Percentiles rank a stretch among this genome's conserved stretches.
These are phyloP conservation scores for Arthrobotrys iridis DNA, from an alignment of 2,329 filamentous ascomycete species.

Conservation along the genomic window DNA sequence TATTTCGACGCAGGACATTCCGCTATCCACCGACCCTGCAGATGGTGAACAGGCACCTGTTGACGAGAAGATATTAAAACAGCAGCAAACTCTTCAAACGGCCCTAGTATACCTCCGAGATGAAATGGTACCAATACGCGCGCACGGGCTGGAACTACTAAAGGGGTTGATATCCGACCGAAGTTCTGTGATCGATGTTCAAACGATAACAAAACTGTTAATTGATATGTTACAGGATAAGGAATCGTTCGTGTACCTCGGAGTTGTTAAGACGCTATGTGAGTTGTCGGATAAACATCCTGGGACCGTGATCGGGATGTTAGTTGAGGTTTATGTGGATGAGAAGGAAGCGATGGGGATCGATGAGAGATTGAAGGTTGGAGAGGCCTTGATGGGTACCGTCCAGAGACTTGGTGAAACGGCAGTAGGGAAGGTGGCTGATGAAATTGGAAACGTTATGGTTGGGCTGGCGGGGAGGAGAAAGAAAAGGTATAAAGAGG, in stretches of 20 bases:
- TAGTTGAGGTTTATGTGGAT: slow-evolving; percentile 76
- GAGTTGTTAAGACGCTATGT: slow-evolving; percentile 73
- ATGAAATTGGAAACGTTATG: slow-evolving; percentile 69
- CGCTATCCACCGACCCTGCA: neutral
- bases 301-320: slow-evolving; percentile 70
- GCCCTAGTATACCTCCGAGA: slow-evolving; percentile 73
- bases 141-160: slow-evolving; percentile 72
- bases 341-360: slow-evolving; percentile 65
- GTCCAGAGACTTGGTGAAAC: slow-evolving; percentile 70
- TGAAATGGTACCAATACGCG: slow-evolving; percentile 73
- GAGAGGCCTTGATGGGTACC: slow-evolving; percentile 73
- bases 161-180: slow-evolving; percentile 68
- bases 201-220: slow-evolving; percentile 71
- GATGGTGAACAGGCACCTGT: slow-evolving; percentile 56
- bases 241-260: slow-evolving; percentile 77
- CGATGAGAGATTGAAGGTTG: slow-evolving; percentile 60
- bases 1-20: slow-evolving; percentile 55
- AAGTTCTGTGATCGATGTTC: slow-evolving; percentile 73
- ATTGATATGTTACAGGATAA: slow-evolving; percentile 72
- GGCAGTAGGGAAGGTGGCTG: slow-evolving; percentile 68
- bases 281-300: slow-evolving; percentile 72
- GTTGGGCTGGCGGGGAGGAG: slow-evolving; percentile 73
- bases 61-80: slow-evolving; percentile 61
- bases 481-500: slow-evolving; percentile 63
- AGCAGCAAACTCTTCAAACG: slow-evolving; percentile 70